Conservation (phyloP, 1,284 basidiomycete genomes). For the Dichomitus squalens region DNA sequence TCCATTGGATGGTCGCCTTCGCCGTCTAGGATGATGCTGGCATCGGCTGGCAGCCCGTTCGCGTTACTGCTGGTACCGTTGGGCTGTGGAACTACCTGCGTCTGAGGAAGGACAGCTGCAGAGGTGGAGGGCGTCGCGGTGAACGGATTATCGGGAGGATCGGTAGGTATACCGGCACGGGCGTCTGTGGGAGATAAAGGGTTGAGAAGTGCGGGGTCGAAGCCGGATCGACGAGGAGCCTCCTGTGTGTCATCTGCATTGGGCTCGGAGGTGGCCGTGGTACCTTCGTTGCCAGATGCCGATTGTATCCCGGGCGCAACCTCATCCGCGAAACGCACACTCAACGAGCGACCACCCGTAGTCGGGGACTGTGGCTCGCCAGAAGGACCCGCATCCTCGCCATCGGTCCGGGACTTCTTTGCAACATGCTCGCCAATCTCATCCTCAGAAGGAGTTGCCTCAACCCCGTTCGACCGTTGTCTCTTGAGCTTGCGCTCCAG, state of each 20-base stretch:
- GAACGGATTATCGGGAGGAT: conserved; percentile 24
- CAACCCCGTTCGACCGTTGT: conserved; percentile 61
- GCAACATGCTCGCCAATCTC: conserved; percentile 48
- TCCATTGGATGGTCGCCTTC: conserved; percentile 19
- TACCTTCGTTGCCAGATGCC: not conserved
- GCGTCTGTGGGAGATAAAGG: conserved; percentile 37
- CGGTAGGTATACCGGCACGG: conserved; percentile 5
- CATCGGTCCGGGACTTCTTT: conserved; percentile 59
- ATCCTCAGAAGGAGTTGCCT: conserved; percentile 57
- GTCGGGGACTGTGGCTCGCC: conserved; percentile 26
- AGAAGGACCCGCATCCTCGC: conserved; percentile 44
- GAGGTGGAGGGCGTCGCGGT: not conserved
- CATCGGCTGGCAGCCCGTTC: conserved; percentile 8
- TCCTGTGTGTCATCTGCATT: not conserved
- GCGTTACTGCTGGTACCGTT: not conserved
- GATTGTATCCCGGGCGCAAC: not conserved
- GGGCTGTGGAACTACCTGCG: not conserved
- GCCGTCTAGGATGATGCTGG: conserved; percentile 9
- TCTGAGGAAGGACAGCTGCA: not conserved
- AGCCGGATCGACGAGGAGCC: conserved; percentile 41
- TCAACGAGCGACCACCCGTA: conserved; percentile 14
- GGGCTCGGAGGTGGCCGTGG: not conserved
- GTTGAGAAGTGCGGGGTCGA: conserved; percentile 60
- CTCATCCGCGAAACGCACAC: conserved; percentile 27
- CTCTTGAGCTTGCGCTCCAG: conserved; percentile 75